Conservation (phyloP, 139 green algal species). For the Edaphochlamys debaryana region DNA sequence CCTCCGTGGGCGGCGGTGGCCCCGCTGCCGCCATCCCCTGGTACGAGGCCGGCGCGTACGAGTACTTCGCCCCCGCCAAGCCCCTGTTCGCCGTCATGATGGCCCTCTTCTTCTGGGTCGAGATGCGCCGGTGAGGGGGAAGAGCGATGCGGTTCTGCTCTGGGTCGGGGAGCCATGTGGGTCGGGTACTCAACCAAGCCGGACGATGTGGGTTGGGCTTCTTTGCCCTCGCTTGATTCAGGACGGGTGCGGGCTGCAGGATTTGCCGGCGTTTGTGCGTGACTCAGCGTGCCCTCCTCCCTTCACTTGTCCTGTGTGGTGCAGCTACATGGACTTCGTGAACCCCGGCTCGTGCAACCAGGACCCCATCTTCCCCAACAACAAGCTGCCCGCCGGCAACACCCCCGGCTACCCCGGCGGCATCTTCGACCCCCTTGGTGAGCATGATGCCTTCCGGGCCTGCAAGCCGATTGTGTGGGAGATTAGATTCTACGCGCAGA, state of each 20-base stretch:
- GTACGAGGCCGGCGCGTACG: constrained; percentile 67
- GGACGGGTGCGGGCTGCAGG: no score
- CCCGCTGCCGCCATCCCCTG: constrained; percentile 53
- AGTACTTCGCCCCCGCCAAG: constrained; percentile 62
- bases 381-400: constrained; percentile 60
- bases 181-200: not conserved
- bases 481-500: no score
- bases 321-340: constrained; percentile 80
- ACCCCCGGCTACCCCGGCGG: constrained; percentile 75
- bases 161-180: not conserved
- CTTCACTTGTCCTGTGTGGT: no score
- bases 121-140: constrained; percentile 61
- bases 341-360: constrained; percentile 79
- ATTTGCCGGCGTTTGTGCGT: no score
- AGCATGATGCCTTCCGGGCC: no score
- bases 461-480: no score
- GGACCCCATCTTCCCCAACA: constrained; percentile 73
- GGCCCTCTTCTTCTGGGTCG: constrained; percentile 79
- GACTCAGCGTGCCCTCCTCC: no score
- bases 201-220: not conserved
- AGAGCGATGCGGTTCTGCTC: no score
- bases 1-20: constrained; percentile 40
- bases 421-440: constrained; percentile 84
- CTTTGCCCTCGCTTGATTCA: no score
- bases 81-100: constrained; percentile 75